Evolutionary conservation across 441 rosid species (phyloP).

Genomic region (Dalechampia spathulata): DNA sequence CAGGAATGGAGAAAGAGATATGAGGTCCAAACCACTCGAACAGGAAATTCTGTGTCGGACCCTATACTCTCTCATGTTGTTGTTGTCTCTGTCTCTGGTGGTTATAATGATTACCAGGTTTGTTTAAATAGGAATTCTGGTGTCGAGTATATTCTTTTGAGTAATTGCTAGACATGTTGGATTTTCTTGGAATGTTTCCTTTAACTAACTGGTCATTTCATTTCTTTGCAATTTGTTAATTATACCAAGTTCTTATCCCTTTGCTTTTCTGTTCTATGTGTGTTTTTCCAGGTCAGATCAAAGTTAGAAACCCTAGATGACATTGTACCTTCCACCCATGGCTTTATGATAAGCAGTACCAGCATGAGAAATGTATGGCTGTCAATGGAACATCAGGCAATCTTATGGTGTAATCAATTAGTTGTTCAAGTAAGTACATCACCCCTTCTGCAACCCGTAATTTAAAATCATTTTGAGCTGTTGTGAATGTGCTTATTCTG

Average conservation of each 20-base stretch:
- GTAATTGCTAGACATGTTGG: not conserved
- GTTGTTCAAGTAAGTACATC: slow-evolving; percentile 81
- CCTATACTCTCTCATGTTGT: slow-evolving; percentile 69
- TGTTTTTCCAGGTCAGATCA: slow-evolving; percentile 60
- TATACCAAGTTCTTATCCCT: not conserved
- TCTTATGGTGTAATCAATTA: slow-evolving; percentile 95
- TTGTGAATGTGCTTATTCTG: slow-evolving; percentile 25
- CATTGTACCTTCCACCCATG: slow-evolving; percentile 89
- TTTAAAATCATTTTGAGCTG: slow-evolving; percentile 1
- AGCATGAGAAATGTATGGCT: slow-evolving; percentile 95
- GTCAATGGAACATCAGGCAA: slow-evolving; percentile 99
- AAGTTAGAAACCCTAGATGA: slow-evolving; percentile 78
- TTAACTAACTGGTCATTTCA: not conserved
- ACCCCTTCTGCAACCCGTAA: slow-evolving; percentile 13
- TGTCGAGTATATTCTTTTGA: not conserved
- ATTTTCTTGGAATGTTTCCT: not conserved
- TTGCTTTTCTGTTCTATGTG: slow-evolving; percentile 1
- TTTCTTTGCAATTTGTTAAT: not conserved
- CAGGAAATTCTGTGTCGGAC: slow-evolving; percentile 44
- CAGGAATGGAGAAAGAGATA: slow-evolving; percentile 82
- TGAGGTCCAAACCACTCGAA: slow-evolving; percentile 44
- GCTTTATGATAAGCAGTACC: slow-evolving; percentile 85
- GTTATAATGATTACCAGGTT: slow-evolving; percentile 92
- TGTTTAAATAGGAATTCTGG: slow-evolving; percentile 9
- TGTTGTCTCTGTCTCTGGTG: slow-evolving; percentile 84